Evolutionary conservation across 495 filamentous ascomycete species (phyloP), one percentile per base, ranked within the genome.

Genomic region (Trypethelium eluteriae): DNA sequence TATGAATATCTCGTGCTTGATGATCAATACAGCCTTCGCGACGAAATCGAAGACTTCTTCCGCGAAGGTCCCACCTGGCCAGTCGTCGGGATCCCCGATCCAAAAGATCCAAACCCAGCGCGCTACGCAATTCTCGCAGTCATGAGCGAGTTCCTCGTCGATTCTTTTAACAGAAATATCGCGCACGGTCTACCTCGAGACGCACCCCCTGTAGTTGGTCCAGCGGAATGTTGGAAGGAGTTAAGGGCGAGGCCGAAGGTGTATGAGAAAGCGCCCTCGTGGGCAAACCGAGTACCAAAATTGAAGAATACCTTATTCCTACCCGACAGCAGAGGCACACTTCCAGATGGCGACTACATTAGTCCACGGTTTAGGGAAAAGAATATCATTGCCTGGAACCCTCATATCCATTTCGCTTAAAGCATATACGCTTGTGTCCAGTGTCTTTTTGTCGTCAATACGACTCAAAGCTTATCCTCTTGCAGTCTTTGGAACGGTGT

Each of bases 1-100:
- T 62, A 62, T 3, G 59, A 62, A 39, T 62, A 62, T 25, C 4
- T 62, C 59, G 59, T 62, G 0, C 35, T 41, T 2, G 59, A 62
- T 10, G 7, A 62, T 6, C 6, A 11, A 6, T 0, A 1, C 59
- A 6, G 14, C 6, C n/a, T 34, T 38, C 59, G 59, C 35, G 18
- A 41, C 14, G 59, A 62, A 32, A 2, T 62, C 2, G 2, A 39
- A 62, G 34, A 62, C 34, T 62, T 62, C 59, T 53, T 2, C 1
- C 11, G 2, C 18, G 49, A 53, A 18, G 49, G 49, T 11, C 2
- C 2, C 7, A 36, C 1, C 6, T 41, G 34, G 35, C 34, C 59
- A 4, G 59, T 62, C 1, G 34, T 6, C 12, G 59, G 38, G 0
- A 62, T 41, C 0, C 59, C 59, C 4, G 14, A 62, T 41, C 59